Evolutionary conservation across 768 basidiomycete species (phyloP).

Genomic region (Boletus vermiculosoides): DNA sequence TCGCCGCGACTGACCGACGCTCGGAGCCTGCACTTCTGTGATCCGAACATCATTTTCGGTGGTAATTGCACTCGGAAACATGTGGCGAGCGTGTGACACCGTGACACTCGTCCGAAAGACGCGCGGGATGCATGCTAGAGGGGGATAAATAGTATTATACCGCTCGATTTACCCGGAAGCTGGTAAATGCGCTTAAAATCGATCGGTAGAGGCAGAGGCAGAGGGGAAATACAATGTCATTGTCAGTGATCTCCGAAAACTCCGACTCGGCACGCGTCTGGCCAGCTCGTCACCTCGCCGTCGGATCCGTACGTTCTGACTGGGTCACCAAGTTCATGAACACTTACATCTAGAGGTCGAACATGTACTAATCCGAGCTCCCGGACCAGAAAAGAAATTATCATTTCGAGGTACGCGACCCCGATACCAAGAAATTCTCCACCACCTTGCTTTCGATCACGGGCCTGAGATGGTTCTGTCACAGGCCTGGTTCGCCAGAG

Average conservation of each 20-base stretch:
- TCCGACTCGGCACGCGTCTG: neutral
- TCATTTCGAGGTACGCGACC: neutral
- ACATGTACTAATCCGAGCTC: neutral
- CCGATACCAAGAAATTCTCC: no score
- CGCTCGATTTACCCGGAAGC: no score
- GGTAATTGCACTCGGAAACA: neutral
- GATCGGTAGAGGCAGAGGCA: no score
- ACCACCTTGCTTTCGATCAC: neutral
- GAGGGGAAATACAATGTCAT: neutral
- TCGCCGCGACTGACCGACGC: neutral
- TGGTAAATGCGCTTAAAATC: no score
- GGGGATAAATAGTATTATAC: neutral
- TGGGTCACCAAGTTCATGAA: neutral
- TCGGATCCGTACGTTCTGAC: neutral
- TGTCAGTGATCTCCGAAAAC: neutral
- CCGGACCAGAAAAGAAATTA: neutral
- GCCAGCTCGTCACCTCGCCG: no score
- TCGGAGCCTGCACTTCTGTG: neutral
- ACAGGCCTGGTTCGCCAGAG: neutral
- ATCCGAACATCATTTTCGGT: neutral
- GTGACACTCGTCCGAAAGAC: neutral
- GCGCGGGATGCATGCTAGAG: neutral
- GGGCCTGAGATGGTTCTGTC: neutral
- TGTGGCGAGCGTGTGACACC: neutral
- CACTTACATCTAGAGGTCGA: neutral